phyloP scores from a whole-genome alignment of 140 eudicot genomes.

The Flaveria floridana region DNA sequence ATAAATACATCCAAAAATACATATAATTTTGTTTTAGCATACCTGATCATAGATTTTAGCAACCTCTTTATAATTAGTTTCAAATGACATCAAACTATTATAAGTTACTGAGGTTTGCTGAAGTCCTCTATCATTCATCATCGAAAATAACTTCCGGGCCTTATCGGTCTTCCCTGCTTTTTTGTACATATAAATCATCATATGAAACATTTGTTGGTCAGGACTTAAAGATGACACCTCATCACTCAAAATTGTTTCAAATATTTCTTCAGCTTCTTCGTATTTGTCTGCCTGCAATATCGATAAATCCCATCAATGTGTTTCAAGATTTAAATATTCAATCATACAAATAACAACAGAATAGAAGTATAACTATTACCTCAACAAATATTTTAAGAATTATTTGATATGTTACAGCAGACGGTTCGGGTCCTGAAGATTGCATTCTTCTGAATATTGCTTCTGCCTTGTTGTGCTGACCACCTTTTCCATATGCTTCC shows the following conservation, averaged over 20 bases:
- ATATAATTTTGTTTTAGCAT: constrained; percentile 20
- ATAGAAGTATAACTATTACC: constrained; percentile 41
- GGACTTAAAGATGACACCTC: constrained; percentile 62
- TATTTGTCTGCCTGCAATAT: constrained; percentile 76
- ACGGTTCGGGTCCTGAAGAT: constrained; percentile 90
- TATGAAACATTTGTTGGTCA: constrained; percentile 94
- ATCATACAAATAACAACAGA: background rate
- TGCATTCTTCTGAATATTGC: constrained; percentile 91
- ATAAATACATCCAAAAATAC: background rate
- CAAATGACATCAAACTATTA: constrained; percentile 91
- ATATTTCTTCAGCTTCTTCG: constrained; percentile 77
- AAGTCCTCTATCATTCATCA: constrained; percentile 81
- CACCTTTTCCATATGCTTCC: constrained; percentile 97
- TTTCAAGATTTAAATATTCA: constrained; percentile 14
- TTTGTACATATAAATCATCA: constrained; percentile 95
- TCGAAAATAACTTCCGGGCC: constrained; percentile 68
- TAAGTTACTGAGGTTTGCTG: constrained; percentile 70
- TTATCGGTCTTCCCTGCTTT: constrained; percentile 78
- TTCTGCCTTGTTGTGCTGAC: constrained; percentile 78
- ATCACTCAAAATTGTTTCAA: constrained; percentile 62
- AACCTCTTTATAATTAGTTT: constrained; percentile 82
- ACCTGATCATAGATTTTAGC: constrained; percentile 84
- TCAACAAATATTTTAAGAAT: constrained; percentile 85
- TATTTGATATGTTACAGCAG: constrained; percentile 88
- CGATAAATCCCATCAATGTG: constrained; percentile 5